Evolutionary conservation across 208 protist genomes (phyloP), one percentile per base, ranked within the genome.

Genomic region (Trypanosoma caninum): DNA sequence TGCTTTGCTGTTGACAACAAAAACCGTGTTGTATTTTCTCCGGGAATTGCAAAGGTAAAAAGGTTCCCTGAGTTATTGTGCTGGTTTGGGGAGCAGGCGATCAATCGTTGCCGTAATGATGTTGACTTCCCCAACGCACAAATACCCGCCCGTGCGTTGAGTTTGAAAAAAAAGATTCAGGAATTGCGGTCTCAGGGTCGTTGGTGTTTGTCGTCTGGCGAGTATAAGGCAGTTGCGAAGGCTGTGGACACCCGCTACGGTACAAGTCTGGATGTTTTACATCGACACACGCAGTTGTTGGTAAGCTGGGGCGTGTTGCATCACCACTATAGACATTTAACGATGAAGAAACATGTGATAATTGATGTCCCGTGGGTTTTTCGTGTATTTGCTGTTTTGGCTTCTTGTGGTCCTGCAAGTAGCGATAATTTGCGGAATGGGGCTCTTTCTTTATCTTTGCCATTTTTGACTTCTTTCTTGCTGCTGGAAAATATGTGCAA

Each of bases 1-100:
- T 67, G 74, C 14, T 86, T 91, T 41, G 84, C 81, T 8, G 78
- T 91, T 0, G 78, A 89, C 74, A 91, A 89, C 53, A 59, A 70
- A 30, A 68, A 68, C 30, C 79, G 81, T 7, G 45, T 62, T 22
- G 74, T 91, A 30, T 66, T 78, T 64, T 42, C 72, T 16, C 59
- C 78, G n/a, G 69, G 65, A 37, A 72, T 82, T 50, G 61, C 45
- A 20, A 59, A 73, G 11, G 69, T 90, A 27, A 66, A 68, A 41
- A 78, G 70, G 42, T 87, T 90, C 41, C 71, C 80, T 2, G 74
- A 89, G 40, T 65, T 82, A 48, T 68, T 94, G 45, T 45, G 55
- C 38, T 94, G 78, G 78, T 65, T 94, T 35, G 68, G 60, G 0
- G 84, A 91, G 41, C 61, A 87, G n/a, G 82, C 78, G 27, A 58